Evolutionary conservation across 2,329 filamentous ascomycete genomes (phyloP).

Genomic region (Colletotrichum orbiculare): DNA sequence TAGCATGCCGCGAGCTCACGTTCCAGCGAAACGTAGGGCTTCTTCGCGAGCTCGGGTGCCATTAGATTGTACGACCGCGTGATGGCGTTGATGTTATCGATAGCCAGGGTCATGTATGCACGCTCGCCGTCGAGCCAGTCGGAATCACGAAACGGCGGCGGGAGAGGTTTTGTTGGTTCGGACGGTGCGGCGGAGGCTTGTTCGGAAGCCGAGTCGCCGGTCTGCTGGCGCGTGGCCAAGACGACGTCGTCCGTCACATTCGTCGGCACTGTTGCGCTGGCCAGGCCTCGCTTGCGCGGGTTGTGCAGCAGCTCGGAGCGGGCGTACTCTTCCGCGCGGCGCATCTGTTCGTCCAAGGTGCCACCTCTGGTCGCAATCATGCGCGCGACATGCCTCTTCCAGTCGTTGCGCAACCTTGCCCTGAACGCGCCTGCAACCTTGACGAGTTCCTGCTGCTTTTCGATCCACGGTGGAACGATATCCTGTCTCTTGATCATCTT

Average conservation of each 20-base stretch:
- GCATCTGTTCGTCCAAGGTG: constrained; percentile 77
- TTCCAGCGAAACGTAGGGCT: constrained; percentile 87
- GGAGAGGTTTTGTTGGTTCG: constrained; percentile 46
- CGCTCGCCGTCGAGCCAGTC: constrained; percentile 79
- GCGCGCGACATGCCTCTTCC: constrained; percentile 84
- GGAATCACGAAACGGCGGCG: constrained; percentile 79
- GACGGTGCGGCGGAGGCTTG: constrained; percentile 13
- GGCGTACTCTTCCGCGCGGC: constrained; percentile 78
- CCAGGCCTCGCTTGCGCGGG: constrained; percentile 60
- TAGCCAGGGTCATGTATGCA: constrained; percentile 79
- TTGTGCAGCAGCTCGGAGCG: constrained; percentile 77
- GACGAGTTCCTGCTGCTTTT: constrained; percentile 93
- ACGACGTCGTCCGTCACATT: constrained; percentile 60
- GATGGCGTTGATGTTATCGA: constrained; percentile 81
- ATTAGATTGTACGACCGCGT: constrained; percentile 94
- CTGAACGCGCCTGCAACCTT: constrained; percentile 78
- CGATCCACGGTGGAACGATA: constrained; percentile 97
- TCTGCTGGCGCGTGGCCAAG: constrained; percentile 55
- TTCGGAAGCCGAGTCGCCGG: constrained; percentile 2
- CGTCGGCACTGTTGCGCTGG: constrained; percentile 59
- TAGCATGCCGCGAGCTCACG: constrained; percentile 86
- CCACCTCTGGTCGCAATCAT: constrained; percentile 84
- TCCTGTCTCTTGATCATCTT: constrained; percentile 98
- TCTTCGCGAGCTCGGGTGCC: constrained; percentile 91
- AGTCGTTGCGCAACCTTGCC: constrained; percentile 79